phyloP scores from a whole-genome alignment of 768 basidiomycete species.

The Chiua virens region DNA sequence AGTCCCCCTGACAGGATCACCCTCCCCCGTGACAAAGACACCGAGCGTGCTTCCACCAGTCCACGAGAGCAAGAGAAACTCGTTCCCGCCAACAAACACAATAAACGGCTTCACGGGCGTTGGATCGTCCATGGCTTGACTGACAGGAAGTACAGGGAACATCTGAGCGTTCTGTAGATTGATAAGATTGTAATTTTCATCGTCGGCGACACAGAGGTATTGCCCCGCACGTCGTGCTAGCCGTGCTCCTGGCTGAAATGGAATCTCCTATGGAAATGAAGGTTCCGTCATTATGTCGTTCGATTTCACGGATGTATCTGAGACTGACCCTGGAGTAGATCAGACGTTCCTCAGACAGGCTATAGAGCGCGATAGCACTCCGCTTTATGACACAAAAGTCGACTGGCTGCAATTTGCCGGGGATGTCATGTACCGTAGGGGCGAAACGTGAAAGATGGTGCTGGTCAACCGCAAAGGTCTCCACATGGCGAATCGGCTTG shows the following conservation, averaged over 20 bases:
- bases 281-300: background rate
- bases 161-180: slow-evolving; percentile 72
- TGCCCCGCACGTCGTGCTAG: slow-evolving; percentile 62
- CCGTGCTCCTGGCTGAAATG: slow-evolving; percentile 56
- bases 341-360: slow-evolving; percentile 60
- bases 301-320: background rate
- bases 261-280: slow-evolving; percentile 57
- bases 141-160: slow-evolving; percentile 75
- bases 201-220: slow-evolving; percentile 73
- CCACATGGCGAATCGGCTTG: slow-evolving; percentile 78
- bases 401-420: slow-evolving; percentile 47
- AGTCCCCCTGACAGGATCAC: slow-evolving; percentile 89
- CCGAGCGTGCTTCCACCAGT: slow-evolving; percentile 81
- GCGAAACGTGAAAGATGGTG: slow-evolving; percentile 56
- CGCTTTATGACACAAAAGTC: slow-evolving; percentile 78
- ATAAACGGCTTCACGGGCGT: slow-evolving; percentile 64
- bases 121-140: slow-evolving; percentile 54
- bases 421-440: slow-evolving; percentile 39
- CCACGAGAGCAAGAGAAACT: slow-evolving; percentile 86
- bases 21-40: slow-evolving; percentile 79
- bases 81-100: slow-evolving; percentile 68
- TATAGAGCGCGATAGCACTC: slow-evolving; percentile 59
- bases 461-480: slow-evolving; percentile 82
- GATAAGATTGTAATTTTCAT: slow-evolving; percentile 71
- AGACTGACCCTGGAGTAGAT: slow-evolving; percentile 55